A percentile compares a stretch with the other conserved stretches of the same genome.
Conservation (phyloP, 257 asterid species). For the Nicotiana tomentosiformis region DNA sequence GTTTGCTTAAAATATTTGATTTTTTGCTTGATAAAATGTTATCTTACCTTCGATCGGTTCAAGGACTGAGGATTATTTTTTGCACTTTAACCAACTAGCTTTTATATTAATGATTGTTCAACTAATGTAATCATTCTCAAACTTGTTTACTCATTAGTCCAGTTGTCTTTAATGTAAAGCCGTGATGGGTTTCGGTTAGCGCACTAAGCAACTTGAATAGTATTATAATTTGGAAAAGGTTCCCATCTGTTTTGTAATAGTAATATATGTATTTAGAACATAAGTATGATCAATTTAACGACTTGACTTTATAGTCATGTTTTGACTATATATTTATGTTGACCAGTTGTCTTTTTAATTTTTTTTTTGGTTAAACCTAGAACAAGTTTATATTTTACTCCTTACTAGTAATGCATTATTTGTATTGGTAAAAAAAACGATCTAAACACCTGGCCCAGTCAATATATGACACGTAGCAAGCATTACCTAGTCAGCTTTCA, state of each 20-base stretch:
- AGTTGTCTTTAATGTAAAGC: not conserved
- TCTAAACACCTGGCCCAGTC: too few species aligned
- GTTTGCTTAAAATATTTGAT: not conserved
- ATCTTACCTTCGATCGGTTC: not conserved
- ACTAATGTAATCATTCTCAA: not conserved
- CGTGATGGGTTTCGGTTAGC: conserved; percentile 4
- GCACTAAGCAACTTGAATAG: conserved; percentile 17
- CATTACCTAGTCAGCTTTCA: too few species aligned
- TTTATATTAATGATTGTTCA: conserved; percentile 10
- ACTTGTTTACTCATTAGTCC: not conserved
- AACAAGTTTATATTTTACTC: not conserved
- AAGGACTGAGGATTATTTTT: conserved; percentile 16
- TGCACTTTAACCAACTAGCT: conserved; percentile 22
- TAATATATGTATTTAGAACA: not conserved
- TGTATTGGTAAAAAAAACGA: too few species aligned
- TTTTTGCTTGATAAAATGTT: conserved; percentile 1
- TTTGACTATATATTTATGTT: not conserved
- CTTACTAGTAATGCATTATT: not conserved
- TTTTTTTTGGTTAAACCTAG: too few species aligned
- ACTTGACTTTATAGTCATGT: not conserved
- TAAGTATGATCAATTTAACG: not conserved
- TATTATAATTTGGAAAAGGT: not conserved
- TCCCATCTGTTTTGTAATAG: not conserved
- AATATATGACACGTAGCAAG: too few species aligned
- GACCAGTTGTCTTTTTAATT: not conserved